Evolutionary conservation across 2,329 filamentous ascomycete genomes (phyloP).

Genomic region (Alternaria alternata): DNA sequence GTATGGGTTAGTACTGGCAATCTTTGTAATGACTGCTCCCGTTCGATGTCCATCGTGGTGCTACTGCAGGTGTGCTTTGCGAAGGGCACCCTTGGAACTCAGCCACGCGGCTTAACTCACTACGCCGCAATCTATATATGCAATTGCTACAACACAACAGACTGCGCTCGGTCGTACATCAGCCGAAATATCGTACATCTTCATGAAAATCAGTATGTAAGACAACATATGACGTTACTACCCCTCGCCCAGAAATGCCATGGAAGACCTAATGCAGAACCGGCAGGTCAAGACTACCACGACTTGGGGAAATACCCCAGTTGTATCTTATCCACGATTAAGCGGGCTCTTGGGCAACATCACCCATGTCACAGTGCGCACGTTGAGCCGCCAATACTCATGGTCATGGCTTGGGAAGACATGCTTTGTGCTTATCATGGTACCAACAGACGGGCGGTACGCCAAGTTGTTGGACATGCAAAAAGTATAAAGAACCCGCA

Average conservation of each 20-base stretch:
- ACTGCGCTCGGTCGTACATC: neutral
- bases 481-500: slow-evolving; percentile 9
- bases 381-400: slow-evolving; percentile 11
- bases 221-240: slow-evolving; percentile 24
- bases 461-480: neutral
- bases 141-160: neutral
- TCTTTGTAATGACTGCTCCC: neutral
- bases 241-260: slow-evolving; percentile 32
- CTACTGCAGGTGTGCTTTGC: neutral
- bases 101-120: neutral
- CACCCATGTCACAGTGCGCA: slow-evolving; percentile 14
- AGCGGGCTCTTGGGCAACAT: slow-evolving; percentile 6
- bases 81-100: neutral
- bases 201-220: neutral
- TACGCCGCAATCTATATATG: neutral
- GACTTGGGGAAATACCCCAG: slow-evolving; percentile 16
- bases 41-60: too few relatives aligned
- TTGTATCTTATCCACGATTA: slow-evolving; percentile 16
- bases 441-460: neutral
- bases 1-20: neutral
- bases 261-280: slow-evolving; percentile 25
- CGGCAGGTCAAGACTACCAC: slow-evolving; percentile 31
- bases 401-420: slow-evolving; percentile 6
- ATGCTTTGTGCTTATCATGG: slow-evolving; percentile 5
- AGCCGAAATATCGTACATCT: neutral